A percentile compares a stretch with the other conserved stretches of the same genome.
These are phyloP conservation scores for Delphinella strobiligena DNA, from an alignment of 2,329 filamentous ascomycete genomes.

Conservation along the genomic window DNA sequence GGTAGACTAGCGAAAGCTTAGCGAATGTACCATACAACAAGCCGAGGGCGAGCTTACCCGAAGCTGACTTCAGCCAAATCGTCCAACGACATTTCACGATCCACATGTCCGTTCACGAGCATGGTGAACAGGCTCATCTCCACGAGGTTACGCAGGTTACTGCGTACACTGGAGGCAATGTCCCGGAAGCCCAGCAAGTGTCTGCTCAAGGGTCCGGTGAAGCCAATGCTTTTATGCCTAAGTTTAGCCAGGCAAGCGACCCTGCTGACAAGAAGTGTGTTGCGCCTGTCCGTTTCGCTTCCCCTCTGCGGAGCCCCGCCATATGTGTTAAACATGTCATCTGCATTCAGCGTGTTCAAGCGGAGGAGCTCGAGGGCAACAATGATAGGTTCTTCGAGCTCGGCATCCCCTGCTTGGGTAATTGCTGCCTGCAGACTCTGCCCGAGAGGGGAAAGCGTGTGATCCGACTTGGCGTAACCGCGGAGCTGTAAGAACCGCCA, in stretches of 20 bases:
- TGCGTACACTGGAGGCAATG: slow-evolving; percentile 66
- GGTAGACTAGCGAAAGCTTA: slow-evolving; percentile 34
- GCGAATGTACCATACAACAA: slow-evolving; percentile 13
- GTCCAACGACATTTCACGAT: slow-evolving; percentile 44
- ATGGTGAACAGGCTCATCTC: slow-evolving; percentile 73
- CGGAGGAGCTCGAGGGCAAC: slow-evolving; percentile 77
- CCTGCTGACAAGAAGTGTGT: slow-evolving; percentile 72
- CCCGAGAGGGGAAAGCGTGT: slow-evolving; percentile 76
- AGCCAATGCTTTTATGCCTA: slow-evolving; percentile 73
- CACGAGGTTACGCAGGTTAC: slow-evolving; percentile 67
- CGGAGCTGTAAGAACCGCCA: slow-evolving; percentile 86
- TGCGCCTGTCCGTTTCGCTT: slow-evolving; percentile 57
- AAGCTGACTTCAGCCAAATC: slow-evolving; percentile 53
- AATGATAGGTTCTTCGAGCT: slow-evolving; percentile 66
- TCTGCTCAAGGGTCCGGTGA: slow-evolving; percentile 86
- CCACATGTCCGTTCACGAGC: slow-evolving; percentile 68
- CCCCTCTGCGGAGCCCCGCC: slow-evolving; percentile 48
- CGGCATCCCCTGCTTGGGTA: slow-evolving; percentile 15
- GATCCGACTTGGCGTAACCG: slow-evolving; percentile 68
- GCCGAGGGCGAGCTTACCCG: slow-evolving; percentile 40
- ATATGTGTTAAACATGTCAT: slow-evolving; percentile 49
- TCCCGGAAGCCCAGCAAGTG: slow-evolving; percentile 80
- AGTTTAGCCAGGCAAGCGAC: slow-evolving; percentile 74
- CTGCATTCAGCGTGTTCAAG: slow-evolving; percentile 63
- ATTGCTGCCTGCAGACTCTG: slow-evolving; percentile 55